phyloP scores from a whole-genome alignment of 257 asterid genomes.

The Nicotiana sylvestris region DNA sequence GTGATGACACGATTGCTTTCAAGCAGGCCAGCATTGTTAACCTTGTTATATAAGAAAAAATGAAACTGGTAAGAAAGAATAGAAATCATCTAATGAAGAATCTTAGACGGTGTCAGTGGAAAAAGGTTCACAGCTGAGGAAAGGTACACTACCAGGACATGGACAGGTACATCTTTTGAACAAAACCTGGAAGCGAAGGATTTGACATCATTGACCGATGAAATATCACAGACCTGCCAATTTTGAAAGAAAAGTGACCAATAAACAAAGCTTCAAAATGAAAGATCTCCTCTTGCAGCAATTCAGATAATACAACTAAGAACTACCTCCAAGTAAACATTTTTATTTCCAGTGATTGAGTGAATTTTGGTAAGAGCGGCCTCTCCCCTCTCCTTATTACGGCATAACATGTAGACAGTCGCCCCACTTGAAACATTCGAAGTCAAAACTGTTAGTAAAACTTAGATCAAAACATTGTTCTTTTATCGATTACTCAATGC shows the following conservation, averaged over 20 bases:
- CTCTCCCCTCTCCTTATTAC: constrained; percentile 88
- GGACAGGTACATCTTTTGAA: constrained; percentile 61
- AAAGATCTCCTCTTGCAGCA: background rate
- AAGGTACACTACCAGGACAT: constrained; percentile 59
- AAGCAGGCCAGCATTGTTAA: constrained; percentile 90
- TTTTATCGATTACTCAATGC: background rate
- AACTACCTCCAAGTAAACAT: constrained; percentile 73
- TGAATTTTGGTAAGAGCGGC: constrained; percentile 69
- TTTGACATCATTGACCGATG: constrained; percentile 62
- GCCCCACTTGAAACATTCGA: constrained; percentile 57
- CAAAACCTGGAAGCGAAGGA: constrained; percentile 69
- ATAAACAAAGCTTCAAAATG: background rate
- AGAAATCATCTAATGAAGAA: background rate
- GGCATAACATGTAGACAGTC: constrained; percentile 74
- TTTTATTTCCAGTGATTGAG: constrained; percentile 62
- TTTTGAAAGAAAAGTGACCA: background rate
- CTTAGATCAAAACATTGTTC: background rate
- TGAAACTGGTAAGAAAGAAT: background rate
- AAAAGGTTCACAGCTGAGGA: background rate
- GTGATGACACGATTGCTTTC: constrained; percentile 54
- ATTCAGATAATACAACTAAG: background rate
- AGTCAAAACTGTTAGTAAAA: background rate
- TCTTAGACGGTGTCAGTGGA: background rate
- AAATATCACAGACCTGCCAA: constrained; percentile 74
- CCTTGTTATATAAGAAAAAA: constrained; percentile 36